Evolutionary conservation across 805 yeast genomes (phyloP), one percentile per base, ranked within the genome.

Genomic region (Metschnikowia aberdeeniae): DNA sequence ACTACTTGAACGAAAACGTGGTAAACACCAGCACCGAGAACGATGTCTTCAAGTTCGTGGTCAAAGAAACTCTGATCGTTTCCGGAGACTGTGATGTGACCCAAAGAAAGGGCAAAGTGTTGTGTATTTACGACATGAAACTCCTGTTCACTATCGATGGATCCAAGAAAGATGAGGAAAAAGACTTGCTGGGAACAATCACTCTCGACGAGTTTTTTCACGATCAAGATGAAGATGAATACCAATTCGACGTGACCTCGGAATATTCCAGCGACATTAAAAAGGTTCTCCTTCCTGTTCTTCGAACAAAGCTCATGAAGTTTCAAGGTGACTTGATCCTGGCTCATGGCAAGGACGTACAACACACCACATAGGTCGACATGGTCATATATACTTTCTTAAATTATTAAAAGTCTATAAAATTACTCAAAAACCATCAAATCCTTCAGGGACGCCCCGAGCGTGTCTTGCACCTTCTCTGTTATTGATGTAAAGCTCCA

Each of bases 361-460:
- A 82, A 58, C 85, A 82, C 44, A 43, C 49, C 34, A 49, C 58
- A 11, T 34, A 14, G 22, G 14, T 12, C 44, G 9, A 13, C n/a
- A 22, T 19, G 19, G 29, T 17, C 36, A 24, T 17, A 12, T n/a
- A 30, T 10, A 24, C 6, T 6, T 12, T 37, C 12, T 20, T 24
- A 29, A 30, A 19, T 19, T n/a, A 13, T 22, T 14, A 36, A 27
- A 27, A 27, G 6, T 19, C 22, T n/a, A 37, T 29, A 22, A 3
- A 22, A 11, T 28, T 24, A 22, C 20, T 24, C 31, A 46, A 34
- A 41, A 44, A n/a, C 51, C 66, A 51, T 68, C 79, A 63, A 89
- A 89, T 6, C 95, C 95, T 43, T 83, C 85, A 1, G 97, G 97
- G 10, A 89, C 96, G 6, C 95, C 96, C 49, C 77, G 77, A 0